Percentiles rank a stretch among this genome's conserved stretches.
Conservation (phyloP, 768 basidiomycete species). For the Phylloporus arenicola region DNA sequence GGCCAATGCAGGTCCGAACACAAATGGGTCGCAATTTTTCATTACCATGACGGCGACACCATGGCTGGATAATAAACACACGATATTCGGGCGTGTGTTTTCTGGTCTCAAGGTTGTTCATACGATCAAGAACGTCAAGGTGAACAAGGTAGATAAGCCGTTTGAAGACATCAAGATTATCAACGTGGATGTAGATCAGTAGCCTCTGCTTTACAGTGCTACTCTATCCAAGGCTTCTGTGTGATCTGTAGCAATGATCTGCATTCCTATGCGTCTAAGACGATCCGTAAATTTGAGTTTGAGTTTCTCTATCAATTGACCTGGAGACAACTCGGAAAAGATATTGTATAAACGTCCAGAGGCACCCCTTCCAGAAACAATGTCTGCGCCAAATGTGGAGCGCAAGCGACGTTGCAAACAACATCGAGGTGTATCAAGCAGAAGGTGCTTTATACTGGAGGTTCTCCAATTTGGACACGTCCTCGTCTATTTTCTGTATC, state of each 20-base stretch:
- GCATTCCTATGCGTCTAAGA: slow-evolving; percentile 21
- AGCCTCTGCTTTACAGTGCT: slow-evolving; percentile 34
- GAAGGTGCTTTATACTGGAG: slow-evolving; percentile 53
- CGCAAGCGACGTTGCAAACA: slow-evolving; percentile 16
- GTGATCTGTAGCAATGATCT: slow-evolving; percentile 26
- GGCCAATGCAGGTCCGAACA: slow-evolving; percentile 86
- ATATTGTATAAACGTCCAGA: too few species aligned
- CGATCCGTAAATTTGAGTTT: slow-evolving; percentile 31
- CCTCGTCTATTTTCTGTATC: slow-evolving; percentile 41
- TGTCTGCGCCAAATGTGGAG: slow-evolving; percentile 33
- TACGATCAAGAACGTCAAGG: slow-evolving; percentile 85
- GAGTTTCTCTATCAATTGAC: slow-evolving; percentile 29
- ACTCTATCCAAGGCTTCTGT: slow-evolving; percentile 42
- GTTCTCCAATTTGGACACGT: slow-evolving; percentile 45
- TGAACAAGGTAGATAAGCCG: slow-evolving; percentile 80
- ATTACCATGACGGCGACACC: slow-evolving; percentile 85
- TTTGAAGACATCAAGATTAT: slow-evolving; percentile 91
- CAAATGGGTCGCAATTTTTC: slow-evolving; percentile 98
- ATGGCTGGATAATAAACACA: slow-evolving; percentile 89
- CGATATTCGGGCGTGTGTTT: slow-evolving; percentile 86
- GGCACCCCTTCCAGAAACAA: slow-evolving; percentile 43
- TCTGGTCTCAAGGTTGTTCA: slow-evolving; percentile 89
- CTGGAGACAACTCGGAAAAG: slow-evolving; percentile 16
- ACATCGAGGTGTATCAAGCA: slow-evolving; percentile 32
- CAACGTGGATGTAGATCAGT: slow-evolving; percentile 68